Evolutionary conservation across 2,329 filamentous ascomycete genomes (phyloP).

Genomic region (Acrodontium crateriforme): DNA sequence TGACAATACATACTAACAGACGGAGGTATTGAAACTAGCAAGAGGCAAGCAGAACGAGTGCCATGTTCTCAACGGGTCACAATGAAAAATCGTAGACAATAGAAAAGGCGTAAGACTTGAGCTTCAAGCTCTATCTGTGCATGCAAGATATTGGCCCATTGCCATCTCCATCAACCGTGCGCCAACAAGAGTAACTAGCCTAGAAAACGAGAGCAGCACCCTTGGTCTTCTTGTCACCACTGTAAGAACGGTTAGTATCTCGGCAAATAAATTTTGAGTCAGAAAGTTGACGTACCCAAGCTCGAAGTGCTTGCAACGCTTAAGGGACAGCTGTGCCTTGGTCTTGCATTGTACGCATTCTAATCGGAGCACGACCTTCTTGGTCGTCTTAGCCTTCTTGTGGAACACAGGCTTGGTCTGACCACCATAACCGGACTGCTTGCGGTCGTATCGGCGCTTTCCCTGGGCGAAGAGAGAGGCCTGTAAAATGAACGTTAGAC

Average conservation of each 20-base stretch:
- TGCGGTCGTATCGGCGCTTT: conserved; percentile 99
- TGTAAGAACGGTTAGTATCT: conserved; percentile 34
- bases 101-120: no score
- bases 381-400: conserved; percentile 99
- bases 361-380: conserved; percentile 98
- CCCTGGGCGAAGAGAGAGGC: conserved; percentile 93
- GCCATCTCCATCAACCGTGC: conserved; percentile 7
- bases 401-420: conserved; percentile 99
- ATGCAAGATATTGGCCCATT: background rate
- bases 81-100: no score
- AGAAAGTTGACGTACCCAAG: conserved; percentile 59
- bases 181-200: conserved; percentile 35
- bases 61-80: no score
- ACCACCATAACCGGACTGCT: conserved; percentile 99
- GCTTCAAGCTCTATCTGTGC: conserved; percentile 1
- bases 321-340: conserved; percentile 93
- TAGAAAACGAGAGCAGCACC: conserved; percentile 99
- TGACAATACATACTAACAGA: no score
- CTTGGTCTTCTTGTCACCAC: conserved; percentile 99
- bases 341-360: conserved; percentile 98
- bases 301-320: conserved; percentile 99
- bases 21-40: no score
- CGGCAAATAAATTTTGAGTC: conserved; percentile 13
- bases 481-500: conserved; percentile 30
- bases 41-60: no score